Evolutionary conservation across 2,329 filamentous ascomycete genomes (phyloP), one percentile per base, ranked within the genome.

Genomic region (Exophiala bonariae): DNA sequence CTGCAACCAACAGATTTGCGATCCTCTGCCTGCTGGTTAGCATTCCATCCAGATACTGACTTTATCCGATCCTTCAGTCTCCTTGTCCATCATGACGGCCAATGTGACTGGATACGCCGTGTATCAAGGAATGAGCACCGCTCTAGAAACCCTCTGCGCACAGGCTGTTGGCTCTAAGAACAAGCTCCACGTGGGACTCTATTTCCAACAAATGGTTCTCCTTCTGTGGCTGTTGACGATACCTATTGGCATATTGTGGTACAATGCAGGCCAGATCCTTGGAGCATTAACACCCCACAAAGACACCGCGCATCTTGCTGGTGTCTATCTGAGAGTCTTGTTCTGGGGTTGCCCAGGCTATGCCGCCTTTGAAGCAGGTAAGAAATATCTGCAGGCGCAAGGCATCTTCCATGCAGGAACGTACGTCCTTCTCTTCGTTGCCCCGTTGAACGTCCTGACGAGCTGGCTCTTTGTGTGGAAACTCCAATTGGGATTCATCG

Each of bases 141-240:
- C 82, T 52, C 75, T 95, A n/a, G 89, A 95, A 66, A 95, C 89
- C 0, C 79, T 95, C 2, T 93, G 88, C 65, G 80, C 88, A 1
- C 89, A 95, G 66, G 89, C 89, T 1, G 95, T 89, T 60, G 89
- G 89, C 3, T 89, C 85, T 1, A 88, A 89, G 0, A 85, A 85
- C 61, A 89, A 85, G 60, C 83, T 87, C 51, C 80, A 93, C 4
- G 89, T 93, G 49, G 88, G 85, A 2, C 63, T 89, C 32, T 84
- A 89, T 56, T 71, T 85, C 13, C 85, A 89, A 67, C 77, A 85
- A 47, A 87, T 88, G 84, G 73, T 83, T 1, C 82, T 74, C 62
- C 86, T 89, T 62, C 74, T 88, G 3, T 79, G 82, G 65, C 66
- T 76, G 9, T 74, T 86, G 55, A 82, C 79, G 3, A 71, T 86